Percentiles rank a stretch among this genome's conserved stretches.
Evolutionary conservation across 805 yeast genomes (phyloP).

Genomic region (Debaryomyces prosopidis): DNA sequence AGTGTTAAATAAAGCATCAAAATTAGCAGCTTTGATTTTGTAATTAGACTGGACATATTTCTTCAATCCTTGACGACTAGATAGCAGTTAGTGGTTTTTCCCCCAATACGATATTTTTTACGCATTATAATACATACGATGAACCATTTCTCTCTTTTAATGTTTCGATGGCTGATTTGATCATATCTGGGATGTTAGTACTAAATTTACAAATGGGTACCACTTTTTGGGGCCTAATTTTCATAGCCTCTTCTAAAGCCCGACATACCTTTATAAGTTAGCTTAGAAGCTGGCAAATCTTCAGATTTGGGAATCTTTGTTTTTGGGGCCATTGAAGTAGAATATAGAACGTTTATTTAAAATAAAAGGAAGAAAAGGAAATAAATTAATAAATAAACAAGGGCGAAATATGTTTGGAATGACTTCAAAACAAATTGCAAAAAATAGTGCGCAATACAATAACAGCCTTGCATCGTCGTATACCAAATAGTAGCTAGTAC

Average conservation of each 20-base stretch:
- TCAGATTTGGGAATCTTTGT: conserved; percentile 21
- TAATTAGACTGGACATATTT: conserved; percentile 70
- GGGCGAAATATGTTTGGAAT: conserved; percentile 6
- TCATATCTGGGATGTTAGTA: conserved; percentile 47
- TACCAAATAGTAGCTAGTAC: too few species aligned
- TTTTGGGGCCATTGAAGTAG: conserved; percentile 36
- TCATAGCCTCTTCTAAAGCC: background rate
- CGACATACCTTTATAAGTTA: conserved; percentile 49
- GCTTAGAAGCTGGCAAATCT: conserved; percentile 27
- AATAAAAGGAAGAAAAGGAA: conserved; percentile 3
- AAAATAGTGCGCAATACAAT: conserved; percentile 4
- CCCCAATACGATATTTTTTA: background rate
- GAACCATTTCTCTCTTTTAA: conserved; percentile 83
- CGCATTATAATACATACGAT: conserved; percentile 42
- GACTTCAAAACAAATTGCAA: conserved; percentile 7
- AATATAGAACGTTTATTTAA: conserved; percentile 2
- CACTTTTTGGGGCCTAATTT: background rate
- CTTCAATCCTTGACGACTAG: conserved; percentile 82
- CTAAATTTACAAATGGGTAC: too few species aligned
- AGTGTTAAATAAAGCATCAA: conserved; percentile 72
- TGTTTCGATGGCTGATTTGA: conserved; percentile 64
- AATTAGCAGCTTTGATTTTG: conserved; percentile 59
- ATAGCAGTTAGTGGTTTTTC: conserved; percentile 10
- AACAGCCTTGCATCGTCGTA: background rate
- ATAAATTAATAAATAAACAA: conserved; percentile 9